phyloP scores from a whole-genome alignment of 2,329 filamentous ascomycete species.

The Venturia aucupariae region DNA sequence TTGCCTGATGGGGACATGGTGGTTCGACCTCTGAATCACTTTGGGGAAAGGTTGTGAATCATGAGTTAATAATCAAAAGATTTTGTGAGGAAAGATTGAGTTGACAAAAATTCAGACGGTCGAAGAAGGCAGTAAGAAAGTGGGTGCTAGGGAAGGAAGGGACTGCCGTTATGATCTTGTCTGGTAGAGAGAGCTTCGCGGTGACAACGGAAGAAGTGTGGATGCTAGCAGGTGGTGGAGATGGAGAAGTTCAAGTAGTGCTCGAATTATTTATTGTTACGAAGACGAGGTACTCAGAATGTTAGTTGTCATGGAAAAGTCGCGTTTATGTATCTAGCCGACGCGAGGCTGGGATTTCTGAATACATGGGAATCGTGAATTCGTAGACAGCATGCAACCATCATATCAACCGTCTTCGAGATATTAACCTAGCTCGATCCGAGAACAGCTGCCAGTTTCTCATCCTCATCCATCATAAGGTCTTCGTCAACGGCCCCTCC shows the following conservation, averaged over 20 bases:
- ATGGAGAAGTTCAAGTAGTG: background rate
- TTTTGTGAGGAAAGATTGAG: background rate
- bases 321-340: background rate
- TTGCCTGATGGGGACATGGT: constrained; percentile 1
- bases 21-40: background rate
- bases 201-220: background rate
- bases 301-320: background rate
- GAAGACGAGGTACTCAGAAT: background rate
- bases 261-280: background rate
- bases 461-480: constrained; percentile 7
- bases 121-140: background rate
- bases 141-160: background rate
- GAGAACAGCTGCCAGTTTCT: constrained; percentile 3
- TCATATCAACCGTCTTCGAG: background rate
- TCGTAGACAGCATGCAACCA: background rate
- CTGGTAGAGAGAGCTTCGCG: background rate
- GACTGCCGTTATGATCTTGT: background rate
- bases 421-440: background rate
- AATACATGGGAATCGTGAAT: background rate
- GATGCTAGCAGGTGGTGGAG: too few species aligned
- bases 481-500: background rate
- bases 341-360: background rate
- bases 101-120: background rate
- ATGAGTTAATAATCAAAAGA: background rate
- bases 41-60: background rate